phyloP scores from a whole-genome alignment of 768 basidiomycete species.

The Amyloporia xantha region DNA sequence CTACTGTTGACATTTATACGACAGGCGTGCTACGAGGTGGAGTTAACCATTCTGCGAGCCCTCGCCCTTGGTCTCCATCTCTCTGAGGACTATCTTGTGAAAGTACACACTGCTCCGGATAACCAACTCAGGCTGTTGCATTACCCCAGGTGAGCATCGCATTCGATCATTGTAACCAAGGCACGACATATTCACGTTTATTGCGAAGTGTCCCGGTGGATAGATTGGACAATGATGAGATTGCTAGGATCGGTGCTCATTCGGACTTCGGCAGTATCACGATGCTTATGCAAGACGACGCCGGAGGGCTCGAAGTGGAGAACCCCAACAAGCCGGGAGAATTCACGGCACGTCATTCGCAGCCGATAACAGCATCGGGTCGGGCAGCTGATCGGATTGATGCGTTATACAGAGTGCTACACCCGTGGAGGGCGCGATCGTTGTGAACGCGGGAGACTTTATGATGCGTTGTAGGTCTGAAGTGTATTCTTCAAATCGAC shows the following conservation, averaged over 20 bases:
- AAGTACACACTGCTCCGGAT: conserved; percentile 36
- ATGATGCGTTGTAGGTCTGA: conserved; percentile 41
- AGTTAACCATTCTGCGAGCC: conserved; percentile 41
- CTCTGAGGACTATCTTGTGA: conserved; percentile 36
- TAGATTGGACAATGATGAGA: conserved; percentile 28
- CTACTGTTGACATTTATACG: background rate
- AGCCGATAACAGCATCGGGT: too few relatives aligned
- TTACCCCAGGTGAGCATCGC: conserved; percentile 34
- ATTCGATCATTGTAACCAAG: background rate
- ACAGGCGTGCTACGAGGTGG: conserved; percentile 35
- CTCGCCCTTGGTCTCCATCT: conserved; percentile 43
- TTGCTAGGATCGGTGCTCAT: conserved; percentile 42
- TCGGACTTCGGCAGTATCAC: conserved; percentile 55
- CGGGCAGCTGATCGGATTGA: background rate
- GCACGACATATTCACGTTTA: background rate
- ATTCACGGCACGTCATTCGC: conserved; percentile 27
- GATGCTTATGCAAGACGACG: conserved; percentile 51
- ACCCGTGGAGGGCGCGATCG: conserved; percentile 38
- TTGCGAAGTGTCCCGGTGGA: conserved; percentile 26
- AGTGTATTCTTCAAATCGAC: too few relatives aligned
- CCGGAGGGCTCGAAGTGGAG: conserved; percentile 59
- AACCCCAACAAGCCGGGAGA: conserved; percentile 40
- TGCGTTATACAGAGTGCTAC: conserved; percentile 20
- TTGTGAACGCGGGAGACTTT: conserved; percentile 48
- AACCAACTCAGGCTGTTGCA: conserved; percentile 54